A percentile compares a stretch with the other conserved stretches of the same genome.
Conservation (phyloP, 192 early-diverging fungal species). For the Coemansia sp. region DNA sequence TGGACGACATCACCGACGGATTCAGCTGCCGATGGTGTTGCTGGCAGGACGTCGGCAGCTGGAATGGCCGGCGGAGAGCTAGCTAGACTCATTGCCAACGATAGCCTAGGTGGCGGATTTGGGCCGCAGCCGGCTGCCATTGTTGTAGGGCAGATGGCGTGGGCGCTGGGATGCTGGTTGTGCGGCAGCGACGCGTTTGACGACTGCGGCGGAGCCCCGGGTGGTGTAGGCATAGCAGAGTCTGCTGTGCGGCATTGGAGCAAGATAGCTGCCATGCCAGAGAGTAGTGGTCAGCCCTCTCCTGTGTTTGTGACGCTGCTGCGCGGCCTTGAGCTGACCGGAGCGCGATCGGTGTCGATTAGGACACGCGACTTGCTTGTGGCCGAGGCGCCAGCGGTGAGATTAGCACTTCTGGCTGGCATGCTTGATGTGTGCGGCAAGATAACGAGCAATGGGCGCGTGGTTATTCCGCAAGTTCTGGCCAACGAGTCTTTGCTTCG, state of each 20-base stretch:
- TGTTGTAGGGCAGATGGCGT: not conserved
- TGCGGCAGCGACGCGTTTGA: constrained; percentile 22
- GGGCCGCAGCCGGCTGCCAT: not conserved
- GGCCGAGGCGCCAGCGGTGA: constrained; percentile 3
- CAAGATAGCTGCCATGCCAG: not conserved
- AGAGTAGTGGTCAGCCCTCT: not conserved
- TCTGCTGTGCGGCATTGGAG: constrained; percentile 26
- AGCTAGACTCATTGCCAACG: too few relatives aligned
- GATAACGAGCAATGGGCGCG: constrained; percentile 10
- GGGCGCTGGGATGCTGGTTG: constrained; percentile 48
- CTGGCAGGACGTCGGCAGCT: too few relatives aligned
- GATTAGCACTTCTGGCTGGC: constrained; percentile 32
- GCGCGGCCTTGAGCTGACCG: constrained; percentile 1
- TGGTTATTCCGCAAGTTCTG: constrained; percentile 21
- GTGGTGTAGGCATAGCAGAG: constrained; percentile 5
- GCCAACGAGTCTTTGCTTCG: constrained; percentile 26
- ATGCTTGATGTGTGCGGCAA: constrained; percentile 37
- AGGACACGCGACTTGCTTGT: constrained; percentile 29
- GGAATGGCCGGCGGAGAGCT: too few relatives aligned
- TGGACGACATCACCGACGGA: constrained; percentile 12
- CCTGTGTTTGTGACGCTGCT: constrained; percentile 6
- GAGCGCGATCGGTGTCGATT: constrained; percentile 1
- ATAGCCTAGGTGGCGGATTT: not conserved
- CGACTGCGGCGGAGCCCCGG: not conserved
- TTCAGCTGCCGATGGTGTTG: too few relatives aligned